Conservation (phyloP, 2,329 filamentous ascomycete species). For the Penicillium sp. region DNA sequence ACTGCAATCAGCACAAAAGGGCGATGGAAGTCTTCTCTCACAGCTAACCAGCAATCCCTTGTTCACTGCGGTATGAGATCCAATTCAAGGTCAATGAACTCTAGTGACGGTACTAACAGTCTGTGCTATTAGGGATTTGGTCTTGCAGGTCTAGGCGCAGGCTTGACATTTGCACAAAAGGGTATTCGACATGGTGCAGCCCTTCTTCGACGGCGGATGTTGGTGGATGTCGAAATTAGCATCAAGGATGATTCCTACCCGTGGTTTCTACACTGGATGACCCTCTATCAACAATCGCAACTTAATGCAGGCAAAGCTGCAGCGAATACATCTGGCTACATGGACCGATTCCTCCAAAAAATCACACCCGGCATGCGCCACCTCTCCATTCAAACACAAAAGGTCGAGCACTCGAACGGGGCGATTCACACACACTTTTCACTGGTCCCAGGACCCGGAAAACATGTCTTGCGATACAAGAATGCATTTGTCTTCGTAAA, state of each 20-base stretch:
- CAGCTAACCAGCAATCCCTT: constrained; percentile 49
- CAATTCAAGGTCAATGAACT: not conserved
- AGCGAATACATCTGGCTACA: constrained; percentile 40
- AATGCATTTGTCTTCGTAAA: constrained; percentile 84
- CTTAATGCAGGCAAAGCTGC: constrained; percentile 52
- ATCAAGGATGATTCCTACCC: constrained; percentile 89
- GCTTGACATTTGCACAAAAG: constrained; percentile 73
- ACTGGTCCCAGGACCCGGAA: constrained; percentile 84
- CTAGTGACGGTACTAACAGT: not conserved
- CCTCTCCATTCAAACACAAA: constrained; percentile 62
- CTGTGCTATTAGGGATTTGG: constrained; percentile 64
- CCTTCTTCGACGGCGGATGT: constrained; percentile 74
- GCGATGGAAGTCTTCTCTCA: constrained; percentile 42
- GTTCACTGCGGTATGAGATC: constrained; percentile 46
- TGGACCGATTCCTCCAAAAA: constrained; percentile 54
- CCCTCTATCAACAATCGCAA: constrained; percentile 67
- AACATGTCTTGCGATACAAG: constrained; percentile 80
- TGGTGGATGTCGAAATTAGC: constrained; percentile 94
- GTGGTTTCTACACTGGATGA: constrained; percentile 94
- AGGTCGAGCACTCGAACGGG: constrained; percentile 60
- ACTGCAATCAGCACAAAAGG: constrained; percentile 26
- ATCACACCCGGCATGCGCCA: constrained; percentile 60
- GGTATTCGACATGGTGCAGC: constrained; percentile 68
- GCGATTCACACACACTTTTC: constrained; percentile 75
- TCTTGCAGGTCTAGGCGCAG: constrained; percentile 81